Base-by-base conservation (phyloP, 2,329 filamentous ascomycete species). In the Rugonectria rugulosa region DNA sequence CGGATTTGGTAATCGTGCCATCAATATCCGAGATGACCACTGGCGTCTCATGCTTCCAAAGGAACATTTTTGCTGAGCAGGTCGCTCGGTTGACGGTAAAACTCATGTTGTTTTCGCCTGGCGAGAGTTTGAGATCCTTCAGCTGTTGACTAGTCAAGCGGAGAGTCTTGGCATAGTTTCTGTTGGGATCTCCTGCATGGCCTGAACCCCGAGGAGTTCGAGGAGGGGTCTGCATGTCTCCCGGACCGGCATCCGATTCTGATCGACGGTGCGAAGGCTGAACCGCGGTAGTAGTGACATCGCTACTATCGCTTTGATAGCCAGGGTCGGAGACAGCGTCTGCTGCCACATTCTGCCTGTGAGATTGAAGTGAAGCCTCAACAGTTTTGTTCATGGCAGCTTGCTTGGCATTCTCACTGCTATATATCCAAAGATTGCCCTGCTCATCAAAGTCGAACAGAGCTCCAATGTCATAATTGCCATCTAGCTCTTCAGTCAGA, bases 381-480 rank as follows among this genome's bases (percentile, higher is more conserved):
- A 83, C 79, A 2, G 82, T 83, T 64, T 78, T 83, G 71, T 89
- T 88, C 77, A 88, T 88, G 26, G 94, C 94, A 6, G 90, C 89
- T 67, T 95, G 89, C 70, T 97, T 98, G 20, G 95, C 92, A 69
- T 97, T 93, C 73, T 98, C 93, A 67, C 93, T 98, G 75, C 92
- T 95, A 77, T 99, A 99, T 63, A 99, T 98, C 94, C 95, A 98
- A n/a, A 99, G 81, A 68, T 99, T 99, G 6, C 95, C 95, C 56
- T 95, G 87, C 69, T 96, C 92, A 70, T 99, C 95, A 38, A 95
- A 94, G 11, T 93, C 95, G 66, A 99, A 97, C 24, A 99, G 81
- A 2, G 94, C 89, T 6, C 95, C 95, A 66, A 99, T 96, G 70
- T 99, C 95, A 72, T 97, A 97, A 70, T 94, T 92, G 19, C 93